These are phyloP conservation scores for Beauveria sp. DNA, from an alignment of 2,329 filamentous ascomycete genomes.

Conservation along the genomic window DNA sequence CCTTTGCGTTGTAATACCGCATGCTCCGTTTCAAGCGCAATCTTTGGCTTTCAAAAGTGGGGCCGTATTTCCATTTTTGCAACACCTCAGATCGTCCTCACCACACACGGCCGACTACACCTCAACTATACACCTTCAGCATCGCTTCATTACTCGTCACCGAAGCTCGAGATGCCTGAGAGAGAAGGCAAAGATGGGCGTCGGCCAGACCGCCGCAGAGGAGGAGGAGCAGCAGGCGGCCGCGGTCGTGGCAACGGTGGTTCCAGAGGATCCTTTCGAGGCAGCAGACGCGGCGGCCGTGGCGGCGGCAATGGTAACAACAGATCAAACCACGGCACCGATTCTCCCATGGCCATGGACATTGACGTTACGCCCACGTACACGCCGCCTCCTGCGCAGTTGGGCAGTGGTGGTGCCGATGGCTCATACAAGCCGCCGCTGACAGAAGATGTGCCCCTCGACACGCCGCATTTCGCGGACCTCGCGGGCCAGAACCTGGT, in stretches of 20 bases:
- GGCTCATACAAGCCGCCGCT: conserved; percentile 18
- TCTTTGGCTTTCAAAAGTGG: not conserved
- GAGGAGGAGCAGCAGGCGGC: not conserved
- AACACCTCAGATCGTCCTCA: not conserved
- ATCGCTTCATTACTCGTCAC: not conserved
- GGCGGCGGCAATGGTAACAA: not conserved
- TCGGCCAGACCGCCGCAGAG: conserved; percentile 1
- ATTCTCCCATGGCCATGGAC: conserved; percentile 5
- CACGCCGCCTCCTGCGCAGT: not conserved
- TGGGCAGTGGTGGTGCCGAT: not conserved
- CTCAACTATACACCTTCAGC: not conserved
- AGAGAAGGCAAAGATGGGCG: conserved; percentile 5
- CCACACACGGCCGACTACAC: not conserved
- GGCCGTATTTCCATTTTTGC: conserved; percentile 10
- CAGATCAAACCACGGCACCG: not conserved
- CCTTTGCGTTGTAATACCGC: not conserved
- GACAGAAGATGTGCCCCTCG: conserved; percentile 31
- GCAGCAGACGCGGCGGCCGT: conserved; percentile 2
- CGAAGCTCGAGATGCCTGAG: not conserved
- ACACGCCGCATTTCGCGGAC: conserved; percentile 40
- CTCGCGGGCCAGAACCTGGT: conserved; percentile 34
- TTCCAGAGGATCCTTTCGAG: not conserved
- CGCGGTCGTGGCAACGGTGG: not conserved
- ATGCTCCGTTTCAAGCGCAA: not conserved
- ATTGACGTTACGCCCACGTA: not conserved